Evolutionary conservation across 495 filamentous ascomycete genomes (phyloP).

Genomic region (Neurospora hispaniola): DNA sequence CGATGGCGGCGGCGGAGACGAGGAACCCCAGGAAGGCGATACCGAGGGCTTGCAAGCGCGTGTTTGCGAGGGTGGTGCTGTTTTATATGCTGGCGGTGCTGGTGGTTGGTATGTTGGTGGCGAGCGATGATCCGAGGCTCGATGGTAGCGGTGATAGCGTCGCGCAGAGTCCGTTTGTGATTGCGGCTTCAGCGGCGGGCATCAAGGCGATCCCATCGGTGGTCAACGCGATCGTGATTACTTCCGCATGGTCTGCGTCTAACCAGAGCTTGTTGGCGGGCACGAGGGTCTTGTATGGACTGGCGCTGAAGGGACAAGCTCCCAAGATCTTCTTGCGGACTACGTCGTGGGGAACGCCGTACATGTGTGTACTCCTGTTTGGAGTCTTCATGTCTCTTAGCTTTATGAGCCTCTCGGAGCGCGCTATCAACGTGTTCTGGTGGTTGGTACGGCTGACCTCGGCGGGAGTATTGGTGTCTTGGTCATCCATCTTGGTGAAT

Average conservation of each 20-base stretch:
- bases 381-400: constrained; percentile 44
- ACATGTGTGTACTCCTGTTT: constrained; percentile 44
- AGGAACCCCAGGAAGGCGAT: constrained; percentile 60
- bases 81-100: constrained; percentile 63
- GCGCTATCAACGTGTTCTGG: constrained; percentile 48
- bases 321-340: constrained; percentile 48
- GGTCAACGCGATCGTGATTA: constrained; percentile 59
- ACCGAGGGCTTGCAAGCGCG: constrained; percentile 58
- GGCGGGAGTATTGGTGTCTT: constrained; percentile 44
- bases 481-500: constrained; percentile 37
- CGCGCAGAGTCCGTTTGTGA: constrained; percentile 61
- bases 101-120: constrained; percentile 63
- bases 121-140: constrained; percentile 44
- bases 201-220: constrained; percentile 51
- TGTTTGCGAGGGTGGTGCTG: constrained; percentile 59
- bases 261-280: constrained; percentile 54
- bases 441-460: constrained; percentile 51
- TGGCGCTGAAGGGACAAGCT: constrained; percentile 48
- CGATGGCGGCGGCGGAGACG: constrained; percentile 65
- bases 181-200: constrained; percentile 56
- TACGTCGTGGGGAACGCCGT: constrained; percentile 51
- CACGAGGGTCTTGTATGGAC: constrained; percentile 50
- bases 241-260: constrained; percentile 60
- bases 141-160: constrained; percentile 31
- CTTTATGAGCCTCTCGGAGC: constrained; percentile 46